phyloP scores from a whole-genome alignment of 1,139 yeast species.

The Geotrichum carabidarum region DNA sequence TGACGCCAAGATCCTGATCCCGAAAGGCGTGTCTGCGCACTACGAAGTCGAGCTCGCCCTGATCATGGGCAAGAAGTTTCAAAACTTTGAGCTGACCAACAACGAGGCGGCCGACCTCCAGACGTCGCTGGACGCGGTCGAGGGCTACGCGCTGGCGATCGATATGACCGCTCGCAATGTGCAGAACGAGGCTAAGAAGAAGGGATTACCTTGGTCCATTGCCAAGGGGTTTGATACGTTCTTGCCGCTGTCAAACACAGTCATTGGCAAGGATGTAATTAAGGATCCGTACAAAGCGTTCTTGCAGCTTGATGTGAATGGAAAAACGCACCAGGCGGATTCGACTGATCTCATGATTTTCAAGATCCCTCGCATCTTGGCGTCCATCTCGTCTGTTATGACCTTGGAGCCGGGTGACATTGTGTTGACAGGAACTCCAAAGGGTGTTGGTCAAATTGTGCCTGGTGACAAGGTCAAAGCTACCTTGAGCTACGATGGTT shows the following conservation, averaged over 20 bases:
- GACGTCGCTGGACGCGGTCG: constrained; percentile 55
- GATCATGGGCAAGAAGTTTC: constrained; percentile 58
- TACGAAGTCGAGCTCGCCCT: constrained; percentile 92
- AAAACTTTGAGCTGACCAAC: constrained; percentile 55
- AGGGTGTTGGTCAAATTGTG: constrained; percentile 82
- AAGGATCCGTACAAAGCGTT: constrained; percentile 71
- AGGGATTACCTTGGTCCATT: constrained; percentile 94
- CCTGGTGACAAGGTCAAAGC: constrained; percentile 79
- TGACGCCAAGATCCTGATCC: constrained; percentile 72
- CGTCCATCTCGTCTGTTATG: constrained; percentile 81
- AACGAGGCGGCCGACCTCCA: constrained; percentile 50
- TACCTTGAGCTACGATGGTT: constrained; percentile 51
- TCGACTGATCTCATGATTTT: constrained; percentile 81
- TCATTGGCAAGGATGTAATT: constrained; percentile 60
- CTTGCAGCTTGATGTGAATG: constrained; percentile 66
- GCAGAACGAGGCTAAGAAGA: constrained; percentile 88
- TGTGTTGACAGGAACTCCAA: constrained; percentile 92
- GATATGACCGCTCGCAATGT: constrained; percentile 95
- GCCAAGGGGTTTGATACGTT: constrained; percentile 97
- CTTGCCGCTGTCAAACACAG: constrained; percentile 63
- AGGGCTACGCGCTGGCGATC: constrained; percentile 79
- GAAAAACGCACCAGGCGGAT: constrained; percentile 66
- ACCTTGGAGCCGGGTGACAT: constrained; percentile 87
- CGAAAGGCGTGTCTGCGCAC: constrained; percentile 75
- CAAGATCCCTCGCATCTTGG: constrained; percentile 73